phyloP scores from a whole-genome alignment of 495 filamentous ascomycete species.

The Penicillium diatomitis region DNA sequence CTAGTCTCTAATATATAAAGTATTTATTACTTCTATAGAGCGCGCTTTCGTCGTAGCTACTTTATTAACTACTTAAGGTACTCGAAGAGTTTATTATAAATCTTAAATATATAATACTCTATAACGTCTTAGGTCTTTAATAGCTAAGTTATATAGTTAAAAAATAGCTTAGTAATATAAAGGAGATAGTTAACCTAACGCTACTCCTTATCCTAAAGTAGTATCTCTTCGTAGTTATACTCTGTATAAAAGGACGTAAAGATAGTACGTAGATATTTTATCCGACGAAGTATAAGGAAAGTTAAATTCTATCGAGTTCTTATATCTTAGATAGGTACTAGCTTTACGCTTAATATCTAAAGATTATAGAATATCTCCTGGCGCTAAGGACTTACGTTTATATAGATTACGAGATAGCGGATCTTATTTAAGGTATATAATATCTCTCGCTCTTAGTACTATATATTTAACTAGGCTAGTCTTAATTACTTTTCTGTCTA shows the following conservation, averaged over 20 bases:
- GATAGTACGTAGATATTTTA: conserved; percentile 1
- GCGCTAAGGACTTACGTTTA: conserved; percentile 8
- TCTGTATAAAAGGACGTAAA: conserved; percentile 5
- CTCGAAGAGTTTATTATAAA: conserved; percentile 9
- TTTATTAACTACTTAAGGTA: not conserved
- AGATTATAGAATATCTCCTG: conserved; percentile 5
- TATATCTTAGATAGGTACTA: conserved; percentile 12
- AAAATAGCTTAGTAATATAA: conserved; percentile 4
- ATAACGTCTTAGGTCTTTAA: conserved; percentile 11
- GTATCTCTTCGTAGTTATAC: conserved; percentile 6
- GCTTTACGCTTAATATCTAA: conserved; percentile 2
- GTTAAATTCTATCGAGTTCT: conserved; percentile 3
- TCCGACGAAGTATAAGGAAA: conserved; percentile 9
- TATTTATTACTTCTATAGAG: conserved; percentile 1
- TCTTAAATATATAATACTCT: conserved; percentile 5
- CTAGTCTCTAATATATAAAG: not conserved
- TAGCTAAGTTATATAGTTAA: conserved; percentile 3
- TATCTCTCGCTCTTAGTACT: conserved; percentile 1
- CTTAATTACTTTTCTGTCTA: conserved; percentile 2
- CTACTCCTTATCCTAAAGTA: conserved; percentile 8
- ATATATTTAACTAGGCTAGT: not conserved
- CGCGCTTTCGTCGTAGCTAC: not conserved
- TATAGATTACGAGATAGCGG: conserved; percentile 3
- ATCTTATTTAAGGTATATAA: conserved; percentile 9
- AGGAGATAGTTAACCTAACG: conserved; percentile 11